Evolutionary conservation across 2,329 filamentous ascomycete genomes (phyloP), one percentile per base, ranked within the genome.

Genomic region (Sarocladium brachiariae): DNA sequence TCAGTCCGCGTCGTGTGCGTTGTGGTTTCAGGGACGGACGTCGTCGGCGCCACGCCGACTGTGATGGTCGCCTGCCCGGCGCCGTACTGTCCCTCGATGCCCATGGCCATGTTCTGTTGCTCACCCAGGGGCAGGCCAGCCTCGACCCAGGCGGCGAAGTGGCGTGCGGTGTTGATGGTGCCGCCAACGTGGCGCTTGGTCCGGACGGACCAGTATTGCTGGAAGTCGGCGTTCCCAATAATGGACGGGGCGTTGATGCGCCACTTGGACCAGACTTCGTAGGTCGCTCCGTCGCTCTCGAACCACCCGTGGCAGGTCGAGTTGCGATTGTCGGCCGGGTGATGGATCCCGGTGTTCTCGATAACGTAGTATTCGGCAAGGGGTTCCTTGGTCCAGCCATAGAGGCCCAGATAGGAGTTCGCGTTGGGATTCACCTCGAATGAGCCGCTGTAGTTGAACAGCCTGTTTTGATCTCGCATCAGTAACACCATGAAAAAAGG

Each of bases 161-260:
- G 50, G 14, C 50, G n/a, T 2, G 45, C 39, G 4, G 50, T 52
- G 35, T 52, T 52, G 50, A 52, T 52, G 16, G 43, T 37, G 19
- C 50, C 50, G 14, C 50, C 50, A 16, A 52, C 45, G 21, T 52
- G 50, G 14, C 50, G 50, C 31, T 41, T 49, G 14, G 50, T 52
- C 11, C 50, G 33, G 23, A 79, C 68, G 19, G 67, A 70, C 70
- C 70, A 74, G 62, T 66, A 75, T 63, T 74, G 72, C 59, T 68
- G 60, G 59, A 74, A 73, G 52, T 70, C 73, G 41, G 57, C 51
- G 33, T 70, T 73, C 37, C 72, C 72, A 50, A 70, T 56, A 52
- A 72, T 71, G 52, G 63, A 67, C 11, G 70, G 69, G 48, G 62
- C 58, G 53, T 72, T 69, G 53, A 58, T 57, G 38, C 61, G 56